Evolutionary conservation across 441 rosid genomes (phyloP), one percentile per base, ranked within the genome.

Genomic region (Macaranga tanarius): DNA sequence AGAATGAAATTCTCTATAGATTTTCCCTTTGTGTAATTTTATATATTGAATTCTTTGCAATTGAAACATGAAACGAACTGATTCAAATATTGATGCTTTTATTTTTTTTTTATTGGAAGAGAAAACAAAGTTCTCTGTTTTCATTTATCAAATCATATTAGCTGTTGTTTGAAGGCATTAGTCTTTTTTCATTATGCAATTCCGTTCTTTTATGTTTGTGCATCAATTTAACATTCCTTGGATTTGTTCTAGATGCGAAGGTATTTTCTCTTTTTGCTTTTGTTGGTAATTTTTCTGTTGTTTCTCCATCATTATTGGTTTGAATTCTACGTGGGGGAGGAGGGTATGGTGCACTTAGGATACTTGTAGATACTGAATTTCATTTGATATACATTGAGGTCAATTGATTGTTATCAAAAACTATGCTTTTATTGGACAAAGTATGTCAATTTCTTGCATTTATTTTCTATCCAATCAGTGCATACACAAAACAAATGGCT

Each of bases 1-100:
- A 79, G 88, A 80, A 73, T 75, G 71, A 79, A 80, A 63, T 73
- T 76, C 76, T 77, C 86, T 83, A 67, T 60, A 20, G 64, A 78
- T 75, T 81, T 77, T 56, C 80, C 81, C 76, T 59, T 62, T 68
- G 38, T 81, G 83, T 78, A 72, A 79, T 76, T 71, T 69, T 73
- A 65, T 72, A 63, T 67, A 57, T 66, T 70, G 66, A 31, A 57
- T 73, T 74, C 63, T 40, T 60, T 58, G 74, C 75, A 75, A 44
- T 69, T 74, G 72, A 74, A 75, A 75, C 68, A 57, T 63, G 67
- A 48, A 74, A 64, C 34, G 52, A 69, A 73, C 61, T 38, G 62
- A 74, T 76, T 69, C 79, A 64, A 34, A 77, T 80, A 74, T 71
- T 70, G 17, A 64, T 52, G 23, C 4, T 71, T 70, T 38, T 19